Evolutionary conservation across 2,329 filamentous ascomycete species (phyloP).

Genomic region (Teratosphaeria pseudoeucalypti): DNA sequence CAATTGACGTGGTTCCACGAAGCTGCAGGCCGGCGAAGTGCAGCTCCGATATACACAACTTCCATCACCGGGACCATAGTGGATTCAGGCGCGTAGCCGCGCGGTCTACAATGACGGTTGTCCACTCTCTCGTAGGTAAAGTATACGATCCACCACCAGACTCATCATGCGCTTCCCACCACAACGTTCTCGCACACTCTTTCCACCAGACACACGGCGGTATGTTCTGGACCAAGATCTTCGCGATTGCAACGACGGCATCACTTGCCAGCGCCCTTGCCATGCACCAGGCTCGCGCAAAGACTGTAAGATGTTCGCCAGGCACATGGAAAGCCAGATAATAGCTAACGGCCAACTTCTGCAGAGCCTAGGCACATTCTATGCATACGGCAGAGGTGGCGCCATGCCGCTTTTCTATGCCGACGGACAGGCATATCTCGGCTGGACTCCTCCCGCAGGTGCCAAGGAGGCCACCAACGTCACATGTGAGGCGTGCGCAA

Average conservation of each 20-base stretch:
- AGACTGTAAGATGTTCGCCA: not conserved
- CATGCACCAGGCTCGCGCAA: not conserved
- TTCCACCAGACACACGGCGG: not conserved
- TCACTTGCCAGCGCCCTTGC: not conserved
- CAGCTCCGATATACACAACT: not conserved
- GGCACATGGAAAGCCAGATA: not conserved
- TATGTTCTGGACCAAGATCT: not conserved
- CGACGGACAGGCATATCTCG: not conserved
- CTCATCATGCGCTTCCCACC: not conserved
- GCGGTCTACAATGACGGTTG: not conserved
- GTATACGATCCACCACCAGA: not conserved
- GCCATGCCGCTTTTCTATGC: not conserved
- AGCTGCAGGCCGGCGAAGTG: not conserved
- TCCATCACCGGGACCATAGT: not conserved
- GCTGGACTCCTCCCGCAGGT: not conserved
- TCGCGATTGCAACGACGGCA: not conserved
- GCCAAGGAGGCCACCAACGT: not conserved
- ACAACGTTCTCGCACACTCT: not conserved
- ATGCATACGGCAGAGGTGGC: not conserved
- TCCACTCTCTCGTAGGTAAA: not conserved
- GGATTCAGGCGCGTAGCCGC: not conserved
- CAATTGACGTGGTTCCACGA: not conserved
- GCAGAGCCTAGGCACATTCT: not conserved
- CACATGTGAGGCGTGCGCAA: not conserved
- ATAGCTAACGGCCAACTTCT: not conserved